Evolutionary conservation across 169 alveolate species (phyloP).

Genomic region (Plasmodium blacklocki): DNA sequence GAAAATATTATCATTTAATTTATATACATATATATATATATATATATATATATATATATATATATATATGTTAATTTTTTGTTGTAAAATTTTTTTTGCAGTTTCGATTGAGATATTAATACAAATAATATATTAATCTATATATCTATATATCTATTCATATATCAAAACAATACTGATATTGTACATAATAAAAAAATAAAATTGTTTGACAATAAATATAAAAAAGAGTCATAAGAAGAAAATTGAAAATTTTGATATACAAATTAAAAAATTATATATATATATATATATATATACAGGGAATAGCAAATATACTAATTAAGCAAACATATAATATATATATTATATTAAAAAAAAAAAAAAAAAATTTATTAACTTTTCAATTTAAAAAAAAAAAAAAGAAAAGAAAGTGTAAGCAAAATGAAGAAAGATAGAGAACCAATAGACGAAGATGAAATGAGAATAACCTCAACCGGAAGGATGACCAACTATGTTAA

Average conservation of each 20-base stretch:
- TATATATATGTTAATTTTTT: too few species aligned
- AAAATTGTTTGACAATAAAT: slow-evolving; percentile 6
- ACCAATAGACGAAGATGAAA: slow-evolving; percentile 87
- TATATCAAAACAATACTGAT: background rate
- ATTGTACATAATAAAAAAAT: background rate
- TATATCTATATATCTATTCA: background rate
- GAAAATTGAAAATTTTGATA: background rate
- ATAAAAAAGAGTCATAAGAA: background rate
- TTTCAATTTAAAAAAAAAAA: slow-evolving; percentile 4
- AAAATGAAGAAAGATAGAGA: slow-evolving; percentile 81
- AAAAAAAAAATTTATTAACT: background rate
- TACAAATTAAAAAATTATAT: background rate
- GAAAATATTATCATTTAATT: background rate
- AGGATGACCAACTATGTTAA: slow-evolving; percentile 88
- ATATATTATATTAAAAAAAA: background rate
- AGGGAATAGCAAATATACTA: too few species aligned
- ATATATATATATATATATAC: background rate
- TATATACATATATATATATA: background rate
- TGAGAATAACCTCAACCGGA: slow-evolving; percentile 89
- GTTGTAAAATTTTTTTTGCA: background rate
- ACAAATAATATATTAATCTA: slow-evolving; percentile 4
- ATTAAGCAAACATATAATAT: too few species aligned
- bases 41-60: background rate
- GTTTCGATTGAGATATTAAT: slow-evolving; percentile 5
- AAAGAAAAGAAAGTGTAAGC: slow-evolving; percentile 2